Conservation (phyloP, 306 rosid genomes). For the Macrotyloma uniflorum region DNA sequence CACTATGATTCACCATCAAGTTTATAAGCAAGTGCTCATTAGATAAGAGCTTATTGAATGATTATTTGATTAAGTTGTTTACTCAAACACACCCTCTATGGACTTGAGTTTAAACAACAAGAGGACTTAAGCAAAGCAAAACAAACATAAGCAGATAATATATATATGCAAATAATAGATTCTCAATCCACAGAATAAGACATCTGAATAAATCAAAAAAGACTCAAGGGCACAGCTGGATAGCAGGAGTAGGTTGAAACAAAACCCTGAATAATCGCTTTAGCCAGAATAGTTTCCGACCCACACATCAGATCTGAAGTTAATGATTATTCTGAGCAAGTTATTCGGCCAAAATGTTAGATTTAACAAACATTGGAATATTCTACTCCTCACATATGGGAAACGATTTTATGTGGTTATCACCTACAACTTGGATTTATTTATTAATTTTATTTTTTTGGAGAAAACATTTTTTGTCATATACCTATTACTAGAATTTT, state of each 20-base stretch:
- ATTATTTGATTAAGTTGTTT: background rate
- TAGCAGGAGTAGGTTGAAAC: constrained; percentile 11
- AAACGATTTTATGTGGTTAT: background rate
- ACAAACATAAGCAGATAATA: background rate
- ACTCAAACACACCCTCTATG: background rate
- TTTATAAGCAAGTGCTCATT: background rate
- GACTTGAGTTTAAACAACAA: constrained; percentile 49
- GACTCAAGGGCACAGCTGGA: constrained; percentile 17
- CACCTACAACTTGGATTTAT: background rate
- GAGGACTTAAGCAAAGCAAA: constrained; percentile 38
- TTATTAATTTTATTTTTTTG: background rate
- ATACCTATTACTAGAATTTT: background rate
- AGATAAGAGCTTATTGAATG: background rate
- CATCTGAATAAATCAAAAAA: constrained; percentile 9
- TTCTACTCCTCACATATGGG: background rate
- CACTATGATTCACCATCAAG: background rate
- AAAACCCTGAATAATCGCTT: background rate
- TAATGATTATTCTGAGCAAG: constrained; percentile 15
- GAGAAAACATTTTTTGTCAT: background rate
- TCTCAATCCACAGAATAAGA: constrained; percentile 11
- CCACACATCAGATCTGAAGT: constrained; percentile 19
- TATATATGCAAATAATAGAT: background rate
- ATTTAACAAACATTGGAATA: background rate
- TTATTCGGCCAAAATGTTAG: background rate
- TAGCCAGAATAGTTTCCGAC: background rate